Conservation (phyloP, 2,329 filamentous ascomycete species). For the Xylariaceae sp. region DNA sequence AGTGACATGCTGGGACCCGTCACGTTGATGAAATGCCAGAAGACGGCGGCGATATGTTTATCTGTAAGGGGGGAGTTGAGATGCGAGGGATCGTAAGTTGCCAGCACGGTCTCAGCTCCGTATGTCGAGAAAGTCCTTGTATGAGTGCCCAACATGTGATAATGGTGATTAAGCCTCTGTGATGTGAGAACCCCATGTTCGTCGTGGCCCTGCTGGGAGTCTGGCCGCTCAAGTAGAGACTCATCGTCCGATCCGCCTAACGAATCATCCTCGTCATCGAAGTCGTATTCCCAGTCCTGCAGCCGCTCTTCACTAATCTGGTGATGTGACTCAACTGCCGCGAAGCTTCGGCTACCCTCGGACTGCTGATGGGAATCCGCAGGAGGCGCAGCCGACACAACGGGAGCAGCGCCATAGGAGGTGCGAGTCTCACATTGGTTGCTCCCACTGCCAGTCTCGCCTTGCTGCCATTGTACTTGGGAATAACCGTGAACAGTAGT, state of each 20-base stretch:
- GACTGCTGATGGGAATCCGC: slow-evolving; percentile 12
- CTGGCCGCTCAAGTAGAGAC: slow-evolving; percentile 36
- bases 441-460: slow-evolving; percentile 18
- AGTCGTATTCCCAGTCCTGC: slow-evolving; percentile 39
- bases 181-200: slow-evolving; percentile 37
- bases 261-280: slow-evolving; percentile 56
- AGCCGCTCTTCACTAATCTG: slow-evolving; percentile 4
- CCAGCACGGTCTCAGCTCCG: slow-evolving; percentile 47
- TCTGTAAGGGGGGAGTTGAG: slow-evolving; percentile 71
- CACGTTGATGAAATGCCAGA: slow-evolving; percentile 86
- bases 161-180: slow-evolving; percentile 31
- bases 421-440: slow-evolving; percentile 19
- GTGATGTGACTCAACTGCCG: slow-evolving; percentile 13
- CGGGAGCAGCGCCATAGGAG: slow-evolving; percentile 13
- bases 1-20: slow-evolving; percentile 82
- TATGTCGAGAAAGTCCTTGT: slow-evolving; percentile 46
- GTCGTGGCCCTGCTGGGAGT: slow-evolving; percentile 33
- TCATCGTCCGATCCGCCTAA: slow-evolving; percentile 59
- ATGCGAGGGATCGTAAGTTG: slow-evolving; percentile 61
- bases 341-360: slow-evolving; percentile 18
- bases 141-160: slow-evolving; percentile 40
- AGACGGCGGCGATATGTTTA: slow-evolving; percentile 72
- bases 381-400: slow-evolving; percentile 12
- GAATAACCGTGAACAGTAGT: slow-evolving; percentile 26
- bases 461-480: slow-evolving; percentile 24